phyloP scores from a whole-genome alignment of 176 grass and related monocot genomes.

The Puya raimondii region DNA sequence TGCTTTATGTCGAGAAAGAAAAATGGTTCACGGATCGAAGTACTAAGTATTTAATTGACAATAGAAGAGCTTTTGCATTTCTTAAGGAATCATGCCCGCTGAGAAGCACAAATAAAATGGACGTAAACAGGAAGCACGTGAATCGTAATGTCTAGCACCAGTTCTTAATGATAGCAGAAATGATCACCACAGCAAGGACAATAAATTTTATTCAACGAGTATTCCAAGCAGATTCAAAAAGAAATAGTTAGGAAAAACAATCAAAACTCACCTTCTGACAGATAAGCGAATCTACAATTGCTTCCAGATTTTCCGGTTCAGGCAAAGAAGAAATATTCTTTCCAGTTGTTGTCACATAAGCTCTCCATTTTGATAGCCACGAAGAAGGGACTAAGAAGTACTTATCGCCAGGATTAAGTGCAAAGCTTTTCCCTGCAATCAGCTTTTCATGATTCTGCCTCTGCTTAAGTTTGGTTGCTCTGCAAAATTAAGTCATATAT shows the following conservation, averaged over 20 bases:
- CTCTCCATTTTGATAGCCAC: constrained; percentile 85
- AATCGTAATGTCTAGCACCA: no score
- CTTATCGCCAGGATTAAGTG: constrained; percentile 55
- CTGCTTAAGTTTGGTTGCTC: constrained; percentile 72
- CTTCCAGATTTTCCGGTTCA: constrained; percentile 68
- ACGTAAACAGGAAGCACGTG: no score
- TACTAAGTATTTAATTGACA: not conserved
- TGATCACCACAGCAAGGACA: no score
- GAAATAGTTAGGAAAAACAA: constrained; percentile 8
- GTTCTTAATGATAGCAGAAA: no score
- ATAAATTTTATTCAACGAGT: no score
- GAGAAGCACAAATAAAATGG: no score
- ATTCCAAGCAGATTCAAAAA: constrained; percentile 7
- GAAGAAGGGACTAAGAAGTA: constrained; percentile 78
- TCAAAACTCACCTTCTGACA: constrained; percentile 68
- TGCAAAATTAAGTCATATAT: constrained; percentile 19
- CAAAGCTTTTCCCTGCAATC: constrained; percentile 54
- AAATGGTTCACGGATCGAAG: not conserved
- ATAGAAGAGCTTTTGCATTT: no score
- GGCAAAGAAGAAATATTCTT: constrained; percentile 72
- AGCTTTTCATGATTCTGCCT: constrained; percentile 84
- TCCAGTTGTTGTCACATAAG: constrained; percentile 79
- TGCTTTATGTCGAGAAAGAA: not conserved
- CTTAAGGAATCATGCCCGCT: no score
- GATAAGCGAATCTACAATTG: constrained; percentile 57